Percentiles rank a stretch among this genome's conserved stretches.
These are phyloP conservation scores for Aspergillus ochraceus DNA, from an alignment of 2,329 filamentous ascomycete species.

Conservation along the genomic window DNA sequence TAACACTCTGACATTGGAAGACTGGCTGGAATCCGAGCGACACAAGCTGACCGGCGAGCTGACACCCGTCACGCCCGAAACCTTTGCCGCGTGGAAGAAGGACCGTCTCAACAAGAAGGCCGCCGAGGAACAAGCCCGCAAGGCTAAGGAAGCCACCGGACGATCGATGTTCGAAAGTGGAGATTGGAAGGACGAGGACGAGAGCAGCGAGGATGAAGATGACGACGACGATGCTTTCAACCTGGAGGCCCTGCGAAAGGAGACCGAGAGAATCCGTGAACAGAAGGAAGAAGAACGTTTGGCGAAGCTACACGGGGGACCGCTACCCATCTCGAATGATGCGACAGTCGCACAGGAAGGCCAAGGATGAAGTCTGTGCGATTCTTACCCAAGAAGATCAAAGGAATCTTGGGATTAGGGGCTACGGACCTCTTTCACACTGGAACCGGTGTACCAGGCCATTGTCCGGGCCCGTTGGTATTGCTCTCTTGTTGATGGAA, in stretches of 20 bases:
- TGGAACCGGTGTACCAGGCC: constrained; percentile 21
- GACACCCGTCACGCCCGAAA: constrained; percentile 89
- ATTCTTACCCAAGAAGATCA: constrained; percentile 18
- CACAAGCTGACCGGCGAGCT: constrained; percentile 90
- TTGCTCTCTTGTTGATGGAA: constrained; percentile 25
- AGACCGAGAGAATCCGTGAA: constrained; percentile 75
- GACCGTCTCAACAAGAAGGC: constrained; percentile 92
- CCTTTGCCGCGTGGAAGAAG: constrained; percentile 96
- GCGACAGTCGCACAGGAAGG: constrained; percentile 24
- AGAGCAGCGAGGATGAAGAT: constrained; percentile 61
- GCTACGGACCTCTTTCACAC: constrained; percentile 25
- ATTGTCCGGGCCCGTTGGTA: constrained; percentile 21
- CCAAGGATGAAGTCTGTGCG: constrained; percentile 26
- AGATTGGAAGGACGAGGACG: constrained; percentile 73
- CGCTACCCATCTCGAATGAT: constrained; percentile 21
- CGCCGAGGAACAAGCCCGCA: constrained; percentile 84
- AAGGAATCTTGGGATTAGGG: constrained; percentile 28
- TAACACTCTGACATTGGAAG: constrained; percentile 91
- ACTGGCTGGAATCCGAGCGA: constrained; percentile 93
- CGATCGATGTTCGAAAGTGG: constrained; percentile 95
- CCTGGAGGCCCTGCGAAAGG: constrained; percentile 74
- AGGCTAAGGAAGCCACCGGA: constrained; percentile 93
- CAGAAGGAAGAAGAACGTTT: constrained; percentile 76
- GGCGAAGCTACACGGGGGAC: constrained; percentile 34
- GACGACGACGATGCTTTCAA: constrained; percentile 71